Evolutionary conservation across 2,329 filamentous ascomycete genomes (phyloP), one percentile per base, ranked within the genome.

Genomic region (Claviceps sp.): DNA sequence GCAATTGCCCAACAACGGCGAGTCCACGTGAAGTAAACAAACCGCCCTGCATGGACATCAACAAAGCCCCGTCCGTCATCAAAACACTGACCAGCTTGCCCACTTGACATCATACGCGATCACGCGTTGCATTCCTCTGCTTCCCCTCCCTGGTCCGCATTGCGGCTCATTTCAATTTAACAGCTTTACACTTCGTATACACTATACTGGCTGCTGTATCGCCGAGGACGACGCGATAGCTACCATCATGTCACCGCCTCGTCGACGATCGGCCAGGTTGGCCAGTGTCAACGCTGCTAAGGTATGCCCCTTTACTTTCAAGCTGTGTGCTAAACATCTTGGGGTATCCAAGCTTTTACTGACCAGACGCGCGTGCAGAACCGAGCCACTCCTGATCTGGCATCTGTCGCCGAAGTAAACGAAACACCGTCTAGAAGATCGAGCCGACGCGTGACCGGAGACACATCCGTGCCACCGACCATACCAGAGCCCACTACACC

Each of bases 401-500:
- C 65, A 11, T 69, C 74, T 26, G 67, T 79, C 22, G 54, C 61
- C 37, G 76, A 80, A 57, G 61, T 62, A 49, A 63, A 70, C 51
- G 72, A 76, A 52, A 63, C 58, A 6, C 62, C 66, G 5, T 57
- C 66, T 34, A 58, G 59, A 22, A 54, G 60, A 5, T 54, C 52
- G 26, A 56, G 58, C 43, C 60, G 59, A 49, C 62, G 59, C 52
- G 47, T 22, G 2, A 37, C 47, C 42, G 29, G 8, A 4, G 50
- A 52, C 54, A 61, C 47, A 56, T 67, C 59, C 58, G 64, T 52
- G 57, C 61, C 49, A 61, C 63, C 53, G 68, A 69, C 20, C 70
- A 68, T 53, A 62, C 63, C 71, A 39, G 59, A 59, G 47, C 69
- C 70, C 4, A 62, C 61, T 29, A 84, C 86, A 1, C 88, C 88